A percentile compares a stretch with the other conserved stretches of the same genome.
Evolutionary conservation across 2,329 filamentous ascomycete species (phyloP).

Genomic region (Colletotrichum magnum): DNA sequence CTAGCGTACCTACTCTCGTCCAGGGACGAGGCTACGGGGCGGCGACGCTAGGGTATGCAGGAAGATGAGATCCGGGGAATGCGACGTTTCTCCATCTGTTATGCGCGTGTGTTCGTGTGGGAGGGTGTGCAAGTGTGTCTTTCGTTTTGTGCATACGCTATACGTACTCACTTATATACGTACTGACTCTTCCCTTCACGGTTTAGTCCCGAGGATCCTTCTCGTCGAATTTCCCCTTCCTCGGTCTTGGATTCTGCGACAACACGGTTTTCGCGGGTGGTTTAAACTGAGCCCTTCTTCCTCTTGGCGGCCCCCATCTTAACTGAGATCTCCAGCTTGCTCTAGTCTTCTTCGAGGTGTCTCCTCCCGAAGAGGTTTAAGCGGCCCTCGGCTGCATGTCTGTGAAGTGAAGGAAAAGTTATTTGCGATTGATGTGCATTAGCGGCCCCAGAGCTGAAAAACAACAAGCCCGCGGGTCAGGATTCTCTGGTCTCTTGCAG

Average conservation of each 20-base stretch:
- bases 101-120: conserved; percentile 2
- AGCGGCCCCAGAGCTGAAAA: conserved; percentile 23
- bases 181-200: too few species aligned
- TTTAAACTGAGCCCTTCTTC: background rate
- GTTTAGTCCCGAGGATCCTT: background rate
- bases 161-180: too few species aligned
- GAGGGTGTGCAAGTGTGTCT: background rate
- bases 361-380: background rate
- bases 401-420: background rate
- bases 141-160: too few species aligned
- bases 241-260: conserved; percentile 36
- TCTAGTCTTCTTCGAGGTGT: background rate
- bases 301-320: background rate
- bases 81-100: background rate
- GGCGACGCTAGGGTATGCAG: conserved; percentile 33
- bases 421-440: conserved; percentile 32
- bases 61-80: conserved; percentile 39
- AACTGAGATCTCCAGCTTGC: background rate
- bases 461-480: background rate
- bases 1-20: background rate
- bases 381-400: background rate
- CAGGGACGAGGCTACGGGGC: conserved; percentile 18
- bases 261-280: conserved; percentile 17
- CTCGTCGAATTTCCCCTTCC: conserved; percentile 6
- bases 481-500: background rate